Percentiles rank a stretch among this genome's conserved stretches.
Conservation (phyloP, 2,329 filamentous ascomycete species). For the Sphaceloma murrayae region DNA sequence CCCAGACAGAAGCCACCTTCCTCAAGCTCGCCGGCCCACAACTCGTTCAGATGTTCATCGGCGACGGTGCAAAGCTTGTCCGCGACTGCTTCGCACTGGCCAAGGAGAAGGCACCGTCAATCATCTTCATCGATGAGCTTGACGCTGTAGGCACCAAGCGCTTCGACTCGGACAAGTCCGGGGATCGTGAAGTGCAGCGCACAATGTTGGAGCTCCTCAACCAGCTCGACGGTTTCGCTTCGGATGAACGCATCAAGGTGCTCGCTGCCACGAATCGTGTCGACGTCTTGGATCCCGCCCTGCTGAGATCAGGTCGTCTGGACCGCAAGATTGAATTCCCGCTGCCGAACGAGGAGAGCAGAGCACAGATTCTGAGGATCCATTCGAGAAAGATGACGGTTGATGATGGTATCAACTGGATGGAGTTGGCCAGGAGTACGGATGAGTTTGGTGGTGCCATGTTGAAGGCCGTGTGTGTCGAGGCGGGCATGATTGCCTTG, state of each 20-base stretch:
- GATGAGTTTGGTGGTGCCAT: constrained; percentile 98
- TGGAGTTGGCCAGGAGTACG: constrained; percentile 86
- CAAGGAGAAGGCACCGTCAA: constrained; percentile 96
- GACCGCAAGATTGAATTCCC: constrained; percentile 99
- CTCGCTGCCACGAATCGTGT: constrained; percentile 90
- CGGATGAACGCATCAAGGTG: constrained; percentile 93
- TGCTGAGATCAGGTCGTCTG: constrained; percentile 91
- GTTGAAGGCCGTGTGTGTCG: constrained; percentile 96
- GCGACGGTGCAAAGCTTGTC: constrained; percentile 94
- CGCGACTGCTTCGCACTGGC: constrained; percentile 95
- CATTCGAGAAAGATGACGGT: constrained; percentile 98
- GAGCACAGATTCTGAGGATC: constrained; percentile 94
- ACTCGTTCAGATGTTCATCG: constrained; percentile 99
- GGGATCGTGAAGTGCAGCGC: constrained; percentile 93
- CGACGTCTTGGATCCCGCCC: constrained; percentile 85
- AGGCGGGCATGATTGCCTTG: constrained; percentile 97
- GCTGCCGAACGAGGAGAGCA: constrained; percentile 87
- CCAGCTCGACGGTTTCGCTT: constrained; percentile 95
- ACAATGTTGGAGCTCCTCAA: constrained; percentile 99
- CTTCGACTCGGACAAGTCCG: constrained; percentile 96
- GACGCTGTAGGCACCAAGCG: constrained; percentile 98
- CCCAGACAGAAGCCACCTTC: constrained; percentile 97
- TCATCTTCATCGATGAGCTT: constrained; percentile 98
- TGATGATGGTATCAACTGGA: constrained; percentile 88
- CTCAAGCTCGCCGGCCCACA: constrained; percentile 96